Percentiles rank a stretch among this genome's conserved stretches.
These are phyloP conservation scores for Aspergillus pseudonomiae DNA, from an alignment of 2,329 filamentous ascomycete species.

Conservation along the genomic window DNA sequence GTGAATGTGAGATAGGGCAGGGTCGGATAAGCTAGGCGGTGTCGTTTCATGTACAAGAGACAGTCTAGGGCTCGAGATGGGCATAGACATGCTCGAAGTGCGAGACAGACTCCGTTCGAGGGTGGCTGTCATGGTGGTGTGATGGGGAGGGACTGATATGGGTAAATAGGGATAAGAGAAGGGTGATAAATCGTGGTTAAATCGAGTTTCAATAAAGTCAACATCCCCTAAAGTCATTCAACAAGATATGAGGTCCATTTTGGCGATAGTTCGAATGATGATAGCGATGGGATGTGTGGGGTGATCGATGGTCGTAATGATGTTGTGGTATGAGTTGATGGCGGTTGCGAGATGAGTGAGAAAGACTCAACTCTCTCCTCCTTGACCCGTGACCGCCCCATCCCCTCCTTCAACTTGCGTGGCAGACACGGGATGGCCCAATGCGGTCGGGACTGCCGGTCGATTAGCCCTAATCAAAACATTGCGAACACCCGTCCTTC, in stretches of 20 bases:
- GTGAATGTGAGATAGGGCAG: slow-evolving; percentile 39
- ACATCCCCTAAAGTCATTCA: slow-evolving; percentile 4
- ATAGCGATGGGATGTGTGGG: slow-evolving; percentile 9
- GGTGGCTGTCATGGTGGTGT: slow-evolving; percentile 35
- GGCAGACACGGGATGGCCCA: slow-evolving; percentile 9
- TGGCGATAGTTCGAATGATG: slow-evolving; percentile 9
- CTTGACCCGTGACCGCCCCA: neutral
- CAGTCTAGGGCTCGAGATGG: slow-evolving; percentile 39
- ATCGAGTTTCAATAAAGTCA: slow-evolving; percentile 8
- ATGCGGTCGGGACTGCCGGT: neutral
- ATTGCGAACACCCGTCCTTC: neutral
- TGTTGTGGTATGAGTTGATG: slow-evolving; percentile 13
- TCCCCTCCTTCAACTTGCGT: neutral
- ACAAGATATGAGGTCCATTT: slow-evolving; percentile 18
- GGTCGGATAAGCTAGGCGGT: slow-evolving; percentile 37
- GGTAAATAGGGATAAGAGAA: slow-evolving; percentile 1
- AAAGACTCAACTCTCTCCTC: neutral
- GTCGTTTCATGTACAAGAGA: slow-evolving; percentile 39
- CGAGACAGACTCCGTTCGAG: slow-evolving; percentile 42
- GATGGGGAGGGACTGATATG: slow-evolving; percentile 9
- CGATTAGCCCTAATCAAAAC: slow-evolving; percentile 1
- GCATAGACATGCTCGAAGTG: slow-evolving; percentile 41
- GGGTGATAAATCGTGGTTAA: neutral
- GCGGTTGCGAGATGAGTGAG: neutral
- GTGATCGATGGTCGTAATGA: slow-evolving; percentile 7